Evolutionary conservation across 2,329 filamentous ascomycete genomes (phyloP).

Genomic region (Colletotrichum sp.): DNA sequence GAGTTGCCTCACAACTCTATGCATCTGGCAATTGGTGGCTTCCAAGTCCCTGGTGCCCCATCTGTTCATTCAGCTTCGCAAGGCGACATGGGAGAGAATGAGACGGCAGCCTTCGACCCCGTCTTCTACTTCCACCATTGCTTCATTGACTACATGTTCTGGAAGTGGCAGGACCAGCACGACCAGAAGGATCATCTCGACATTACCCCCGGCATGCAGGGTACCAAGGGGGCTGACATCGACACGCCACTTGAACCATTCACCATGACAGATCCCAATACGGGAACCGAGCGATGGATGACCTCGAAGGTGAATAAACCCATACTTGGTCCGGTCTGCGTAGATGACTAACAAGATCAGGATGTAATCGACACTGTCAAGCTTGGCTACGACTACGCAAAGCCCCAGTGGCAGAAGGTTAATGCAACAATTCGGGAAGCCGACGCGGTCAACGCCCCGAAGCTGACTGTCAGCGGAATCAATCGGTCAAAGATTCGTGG

Average conservation of each 20-base stretch:
- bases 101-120: constrained; percentile 39
- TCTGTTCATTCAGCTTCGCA: constrained; percentile 26
- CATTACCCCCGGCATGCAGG: constrained; percentile 11
- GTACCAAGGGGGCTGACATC: constrained; percentile 10
- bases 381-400: constrained; percentile 22
- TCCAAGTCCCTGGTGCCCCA: neutral
- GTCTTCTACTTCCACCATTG: constrained; percentile 36
- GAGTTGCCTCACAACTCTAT: constrained; percentile 31
- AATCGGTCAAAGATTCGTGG: constrained; percentile 25
- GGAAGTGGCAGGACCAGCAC: constrained; percentile 31
- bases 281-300: neutral
- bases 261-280: neutral
- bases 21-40: constrained; percentile 32
- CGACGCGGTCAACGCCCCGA: neutral
- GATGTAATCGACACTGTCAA: neutral
- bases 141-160: constrained; percentile 34
- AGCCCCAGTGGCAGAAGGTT: neutral
- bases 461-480: constrained; percentile 20
- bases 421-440: neutral
- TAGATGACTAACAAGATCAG: neutral
- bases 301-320: neutral
- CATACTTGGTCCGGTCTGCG: neutral
- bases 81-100: constrained; percentile 37
- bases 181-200: neutral
- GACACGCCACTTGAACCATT: constrained; percentile 19